Conservation (phyloP, 345 rosid genomes). For the Luvunga scandens region DNA sequence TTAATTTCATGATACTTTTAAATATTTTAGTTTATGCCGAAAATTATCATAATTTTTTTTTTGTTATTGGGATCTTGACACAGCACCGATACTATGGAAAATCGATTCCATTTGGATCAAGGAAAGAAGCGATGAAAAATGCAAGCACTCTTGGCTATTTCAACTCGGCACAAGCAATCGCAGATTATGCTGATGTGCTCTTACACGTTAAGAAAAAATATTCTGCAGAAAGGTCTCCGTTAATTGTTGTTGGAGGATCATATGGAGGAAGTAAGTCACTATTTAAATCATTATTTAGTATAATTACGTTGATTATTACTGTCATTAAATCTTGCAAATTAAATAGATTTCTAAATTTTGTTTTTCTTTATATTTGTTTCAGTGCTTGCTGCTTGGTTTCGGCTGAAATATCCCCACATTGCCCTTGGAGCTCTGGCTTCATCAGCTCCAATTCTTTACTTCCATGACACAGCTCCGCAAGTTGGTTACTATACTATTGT, state of each 20-base stretch:
- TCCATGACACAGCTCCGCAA: slow-evolving; percentile 39
- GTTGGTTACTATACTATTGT: slow-evolving; percentile 46
- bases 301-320: too few species aligned
- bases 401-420: slow-evolving; percentile 50
- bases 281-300: background rate
- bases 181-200: slow-evolving; percentile 52
- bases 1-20: too few species aligned
- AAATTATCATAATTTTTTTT: background rate
- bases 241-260: slow-evolving; percentile 66
- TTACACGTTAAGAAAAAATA: slow-evolving; percentile 38
- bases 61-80: too few species aligned
- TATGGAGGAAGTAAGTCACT: slow-evolving; percentile 63
- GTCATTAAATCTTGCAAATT: background rate
- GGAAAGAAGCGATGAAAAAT: slow-evolving; percentile 39
- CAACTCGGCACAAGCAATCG: slow-evolving; percentile 49
- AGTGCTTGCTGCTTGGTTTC: slow-evolving; percentile 51
- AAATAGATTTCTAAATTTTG: background rate
- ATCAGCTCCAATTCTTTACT: slow-evolving; percentile 67
- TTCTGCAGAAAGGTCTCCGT: slow-evolving; percentile 40
- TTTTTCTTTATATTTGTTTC: background rate
- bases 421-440: slow-evolving; percentile 61
- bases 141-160: slow-evolving; percentile 46
- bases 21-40: background rate
- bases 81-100: slow-evolving; percentile 47
- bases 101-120: slow-evolving; percentile 47